Conservation (phyloP, 768 basidiomycete genomes). For the Tricholoma furcatifolium region DNA sequence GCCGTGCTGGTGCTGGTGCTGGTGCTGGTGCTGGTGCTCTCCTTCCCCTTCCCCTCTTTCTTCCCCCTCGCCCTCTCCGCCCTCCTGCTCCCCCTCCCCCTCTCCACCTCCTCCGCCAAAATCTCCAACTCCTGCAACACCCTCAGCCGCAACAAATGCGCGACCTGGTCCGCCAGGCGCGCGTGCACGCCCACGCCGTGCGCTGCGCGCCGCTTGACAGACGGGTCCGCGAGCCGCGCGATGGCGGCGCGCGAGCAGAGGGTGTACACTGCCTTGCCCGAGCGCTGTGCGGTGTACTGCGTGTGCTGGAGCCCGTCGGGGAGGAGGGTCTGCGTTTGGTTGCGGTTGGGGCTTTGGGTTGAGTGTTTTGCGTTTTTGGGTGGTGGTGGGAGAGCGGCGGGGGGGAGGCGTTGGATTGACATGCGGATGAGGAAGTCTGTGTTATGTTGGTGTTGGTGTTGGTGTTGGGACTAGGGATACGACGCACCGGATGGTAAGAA, state of each 20-base stretch:
- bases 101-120: constrained; percentile 43
- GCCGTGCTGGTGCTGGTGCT: constrained; percentile 1
- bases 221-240: constrained; percentile 32
- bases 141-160: constrained; percentile 67
- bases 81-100: not conserved
- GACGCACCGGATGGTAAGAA: constrained; percentile 57
- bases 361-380: too few relatives aligned
- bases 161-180: constrained; percentile 53
- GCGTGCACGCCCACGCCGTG: constrained; percentile 35
- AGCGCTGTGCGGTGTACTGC: constrained; percentile 48
- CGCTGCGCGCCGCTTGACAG: constrained; percentile 31
- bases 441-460: not conserved
- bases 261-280: constrained; percentile 51
- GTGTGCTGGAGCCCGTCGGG: constrained; percentile 69
- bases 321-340: constrained; percentile 25
- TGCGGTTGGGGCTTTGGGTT: not conserved
- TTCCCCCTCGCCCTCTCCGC: too few relatives aligned
- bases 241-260: constrained; percentile 58
- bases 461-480: not conserved
- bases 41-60: not conserved
- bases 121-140: constrained; percentile 75
- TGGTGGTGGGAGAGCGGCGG: constrained; percentile 1
- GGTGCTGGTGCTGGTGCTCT: not conserved
- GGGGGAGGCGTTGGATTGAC: constrained; percentile 43
- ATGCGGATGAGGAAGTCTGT: constrained; percentile 70